These are phyloP conservation scores for Cytospora piceicola DNA, from an alignment of 2,329 filamentous ascomycete genomes.

Conservation along the genomic window DNA sequence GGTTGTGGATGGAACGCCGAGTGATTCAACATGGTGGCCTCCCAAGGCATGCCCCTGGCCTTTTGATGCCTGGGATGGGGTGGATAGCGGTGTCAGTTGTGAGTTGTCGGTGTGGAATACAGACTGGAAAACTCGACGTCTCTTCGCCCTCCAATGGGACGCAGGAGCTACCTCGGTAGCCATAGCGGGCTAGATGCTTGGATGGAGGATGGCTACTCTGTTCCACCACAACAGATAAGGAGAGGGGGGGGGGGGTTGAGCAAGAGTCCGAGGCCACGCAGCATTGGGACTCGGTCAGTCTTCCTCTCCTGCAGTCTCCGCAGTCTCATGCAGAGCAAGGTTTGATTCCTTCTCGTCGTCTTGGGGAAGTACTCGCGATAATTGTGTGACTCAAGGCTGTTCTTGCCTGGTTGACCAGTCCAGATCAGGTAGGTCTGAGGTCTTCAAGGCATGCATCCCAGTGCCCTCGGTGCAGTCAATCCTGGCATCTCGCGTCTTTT, in stretches of 20 bases:
- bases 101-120: constrained; percentile 59
- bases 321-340: not conserved
- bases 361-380: not conserved
- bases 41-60: constrained; percentile 50
- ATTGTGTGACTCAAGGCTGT: not conserved
- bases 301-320: not conserved
- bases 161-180: constrained; percentile 30
- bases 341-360: not conserved
- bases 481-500: not conserved
- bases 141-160: constrained; percentile 52
- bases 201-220: not conserved
- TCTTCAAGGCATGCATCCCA: constrained; percentile 5
- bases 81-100: constrained; percentile 52
- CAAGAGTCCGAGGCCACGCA: not conserved
- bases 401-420: constrained; percentile 1
- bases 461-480: not conserved
- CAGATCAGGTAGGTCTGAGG: constrained; percentile 5
- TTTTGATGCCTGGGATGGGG: constrained; percentile 44
- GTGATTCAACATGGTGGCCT: constrained; percentile 29
- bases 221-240: not conserved
- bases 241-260: too few species aligned
- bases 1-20: constrained; percentile 16
- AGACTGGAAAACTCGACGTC: constrained; percentile 56
- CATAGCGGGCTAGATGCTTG: constrained; percentile 14
- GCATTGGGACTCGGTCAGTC: not conserved